phyloP scores from a whole-genome alignment of 129 eudicot genomes.

The Flaveria linearis region DNA sequence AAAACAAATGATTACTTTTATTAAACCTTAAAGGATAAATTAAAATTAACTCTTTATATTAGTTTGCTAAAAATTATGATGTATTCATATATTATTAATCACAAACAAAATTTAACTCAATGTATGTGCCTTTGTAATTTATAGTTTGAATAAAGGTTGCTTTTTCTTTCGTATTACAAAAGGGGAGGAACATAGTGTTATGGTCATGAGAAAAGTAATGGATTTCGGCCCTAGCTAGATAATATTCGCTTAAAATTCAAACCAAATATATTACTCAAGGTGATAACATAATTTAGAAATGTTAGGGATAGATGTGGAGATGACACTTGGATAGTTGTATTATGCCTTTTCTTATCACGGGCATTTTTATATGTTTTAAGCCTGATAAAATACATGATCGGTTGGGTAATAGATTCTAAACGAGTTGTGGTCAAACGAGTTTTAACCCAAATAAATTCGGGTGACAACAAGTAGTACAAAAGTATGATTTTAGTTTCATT shows the following conservation, averaged over 20 bases:
- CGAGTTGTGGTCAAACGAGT: no score
- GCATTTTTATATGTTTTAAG: no score
- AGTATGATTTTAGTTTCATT: neutral
- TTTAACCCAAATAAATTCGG: no score
- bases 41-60: no score
- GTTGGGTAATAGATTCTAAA: no score
- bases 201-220: slow-evolving; percentile 19
- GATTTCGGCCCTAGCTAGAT: slow-evolving; percentile 29
- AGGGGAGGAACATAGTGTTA: slow-evolving; percentile 2
- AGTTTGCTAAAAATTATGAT: neutral
- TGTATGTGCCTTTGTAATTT: neutral
- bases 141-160: neutral
- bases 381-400: no score
- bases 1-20: no score
- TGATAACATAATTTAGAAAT: slow-evolving; percentile 19
- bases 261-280: slow-evolving; percentile 16
- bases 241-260: slow-evolving; percentile 30
- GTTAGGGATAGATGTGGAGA: neutral
- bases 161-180: neutral
- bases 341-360: no score
- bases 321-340: neutral
- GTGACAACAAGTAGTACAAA: no score
- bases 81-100: neutral
- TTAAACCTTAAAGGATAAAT: no score
- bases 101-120: neutral